These are phyloP conservation scores for Peniophora sp. DNA, from an alignment of 1,284 basidiomycete genomes.

Conservation along the genomic window DNA sequence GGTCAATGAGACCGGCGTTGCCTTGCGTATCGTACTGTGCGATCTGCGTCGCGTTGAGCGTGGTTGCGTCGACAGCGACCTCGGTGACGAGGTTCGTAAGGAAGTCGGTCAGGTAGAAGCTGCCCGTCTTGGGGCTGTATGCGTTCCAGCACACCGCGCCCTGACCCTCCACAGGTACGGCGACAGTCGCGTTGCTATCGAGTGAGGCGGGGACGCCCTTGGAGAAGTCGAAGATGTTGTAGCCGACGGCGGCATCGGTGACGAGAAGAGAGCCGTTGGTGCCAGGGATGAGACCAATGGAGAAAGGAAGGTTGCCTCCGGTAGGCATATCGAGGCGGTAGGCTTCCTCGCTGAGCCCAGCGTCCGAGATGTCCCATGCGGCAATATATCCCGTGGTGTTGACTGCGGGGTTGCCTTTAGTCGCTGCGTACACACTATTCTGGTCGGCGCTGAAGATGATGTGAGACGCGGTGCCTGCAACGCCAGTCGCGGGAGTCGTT, in stretches of 20 bases:
- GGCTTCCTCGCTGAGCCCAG: conserved; percentile 33
- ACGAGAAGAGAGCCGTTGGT: conserved; percentile 35
- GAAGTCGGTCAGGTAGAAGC: conserved; percentile 42
- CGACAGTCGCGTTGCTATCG: conserved; percentile 14
- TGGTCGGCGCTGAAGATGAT: conserved; percentile 37
- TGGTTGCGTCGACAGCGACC: conserved; percentile 34
- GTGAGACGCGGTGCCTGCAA: conserved; percentile 32
- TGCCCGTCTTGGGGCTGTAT: conserved; percentile 36
- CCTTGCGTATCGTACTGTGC: conserved; percentile 34
- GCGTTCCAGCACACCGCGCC: conserved; percentile 41
- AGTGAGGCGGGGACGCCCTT: conserved; percentile 5
- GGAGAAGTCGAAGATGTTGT: conserved; percentile 35
- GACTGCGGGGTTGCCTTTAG: conserved; percentile 31
- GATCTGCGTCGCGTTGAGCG: not conserved
- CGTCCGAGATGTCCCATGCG: conserved; percentile 32
- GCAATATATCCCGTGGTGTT: conserved; percentile 31
- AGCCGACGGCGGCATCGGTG: conserved; percentile 37
- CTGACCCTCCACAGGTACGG: conserved; percentile 31
- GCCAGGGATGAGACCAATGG: conserved; percentile 31
- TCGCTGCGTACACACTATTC: conserved; percentile 32
- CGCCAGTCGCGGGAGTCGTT: conserved; percentile 30
- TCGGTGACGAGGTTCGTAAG: conserved; percentile 36
- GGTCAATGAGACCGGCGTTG: conserved; percentile 37
- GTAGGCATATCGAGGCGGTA: conserved; percentile 21
- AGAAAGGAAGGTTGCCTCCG: conserved; percentile 23